Conservation (phyloP, 2,329 filamentous ascomycete species). For the Cladosporium oxysporum region DNA sequence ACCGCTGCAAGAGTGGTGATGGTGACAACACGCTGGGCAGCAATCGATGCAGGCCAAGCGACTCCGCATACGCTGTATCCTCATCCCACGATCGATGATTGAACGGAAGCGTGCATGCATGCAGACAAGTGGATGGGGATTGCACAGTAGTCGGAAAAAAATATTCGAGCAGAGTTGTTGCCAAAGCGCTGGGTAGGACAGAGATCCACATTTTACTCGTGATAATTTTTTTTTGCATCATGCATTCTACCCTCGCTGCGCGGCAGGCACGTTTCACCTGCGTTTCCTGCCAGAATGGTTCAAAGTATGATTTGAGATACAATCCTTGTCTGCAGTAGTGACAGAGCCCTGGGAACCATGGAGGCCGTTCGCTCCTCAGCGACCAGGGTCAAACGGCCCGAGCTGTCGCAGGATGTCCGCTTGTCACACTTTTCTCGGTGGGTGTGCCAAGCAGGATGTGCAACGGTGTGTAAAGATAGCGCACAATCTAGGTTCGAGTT, state of each 20-base stretch:
- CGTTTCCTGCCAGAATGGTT: neutral
- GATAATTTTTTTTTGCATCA: neutral
- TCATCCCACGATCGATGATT: slow-evolving; percentile 7
- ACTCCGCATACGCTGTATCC: neutral
- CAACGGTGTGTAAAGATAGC: slow-evolving; percentile 13
- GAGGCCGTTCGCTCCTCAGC: neutral
- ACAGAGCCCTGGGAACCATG: neutral
- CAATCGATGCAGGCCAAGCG: slow-evolving; percentile 3
- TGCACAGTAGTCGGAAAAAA: neutral
- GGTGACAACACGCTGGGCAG: slow-evolving; percentile 4
- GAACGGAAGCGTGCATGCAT: slow-evolving; percentile 1
- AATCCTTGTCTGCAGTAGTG: slow-evolving; percentile 5
- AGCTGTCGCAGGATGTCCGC: slow-evolving; percentile 16
- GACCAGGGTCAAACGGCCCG: slow-evolving; percentile 13
- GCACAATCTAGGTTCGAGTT: slow-evolving; percentile 6
- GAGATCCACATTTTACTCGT: neutral
- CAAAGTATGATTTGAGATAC: slow-evolving; percentile 7
- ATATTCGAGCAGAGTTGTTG: neutral
- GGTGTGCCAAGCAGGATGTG: slow-evolving; percentile 7
- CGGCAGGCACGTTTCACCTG: slow-evolving; percentile 4
- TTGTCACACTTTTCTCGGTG: slow-evolving; percentile 1
- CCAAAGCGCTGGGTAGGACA: slow-evolving; percentile 7
- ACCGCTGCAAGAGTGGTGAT: neutral
- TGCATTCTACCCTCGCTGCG: neutral
- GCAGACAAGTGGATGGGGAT: neutral